Conservation (phyloP, 768 basidiomycete genomes). For the Leccinum imitatum region DNA sequence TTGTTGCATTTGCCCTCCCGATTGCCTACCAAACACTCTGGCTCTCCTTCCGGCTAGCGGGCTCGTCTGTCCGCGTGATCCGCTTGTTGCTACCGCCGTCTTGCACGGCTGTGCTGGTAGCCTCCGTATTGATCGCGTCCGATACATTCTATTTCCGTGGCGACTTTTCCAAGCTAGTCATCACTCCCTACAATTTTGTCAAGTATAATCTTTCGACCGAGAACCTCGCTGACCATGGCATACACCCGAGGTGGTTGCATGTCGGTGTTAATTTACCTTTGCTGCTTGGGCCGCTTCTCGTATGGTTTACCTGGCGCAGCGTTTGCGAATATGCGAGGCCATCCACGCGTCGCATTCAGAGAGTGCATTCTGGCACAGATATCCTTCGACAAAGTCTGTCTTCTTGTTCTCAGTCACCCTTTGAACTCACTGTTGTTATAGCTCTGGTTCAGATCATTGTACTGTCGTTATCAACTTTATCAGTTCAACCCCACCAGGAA, state of each 20-base stretch:
- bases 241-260: slow-evolving; percentile 43
- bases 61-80: slow-evolving; percentile 9
- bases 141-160: slow-evolving; percentile 38
- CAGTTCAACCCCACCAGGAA: slow-evolving; percentile 40
- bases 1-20: slow-evolving; percentile 34
- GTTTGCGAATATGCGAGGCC: slow-evolving; percentile 8
- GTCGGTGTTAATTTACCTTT: slow-evolving; percentile 40
- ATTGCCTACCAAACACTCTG: slow-evolving; percentile 29
- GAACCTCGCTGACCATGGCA: slow-evolving; percentile 39
- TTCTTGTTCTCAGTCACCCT: not conserved
- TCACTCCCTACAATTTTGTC: slow-evolving; percentile 40
- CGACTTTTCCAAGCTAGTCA: slow-evolving; percentile 16
- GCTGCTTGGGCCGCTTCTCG: slow-evolving; percentile 37
- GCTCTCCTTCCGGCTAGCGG: slow-evolving; percentile 7
- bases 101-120: slow-evolving; percentile 19
- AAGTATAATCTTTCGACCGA: slow-evolving; percentile 36
- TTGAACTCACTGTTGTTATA: slow-evolving; percentile 14
- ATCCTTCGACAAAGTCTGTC: slow-evolving; percentile 20
- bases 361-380: slow-evolving; percentile 13
- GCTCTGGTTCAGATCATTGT: slow-evolving; percentile 32
- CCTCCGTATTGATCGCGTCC: slow-evolving; percentile 20
- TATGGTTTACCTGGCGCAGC: slow-evolving; percentile 21
- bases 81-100: slow-evolving; percentile 21
- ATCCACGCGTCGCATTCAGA: not conserved
- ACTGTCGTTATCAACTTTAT: slow-evolving; percentile 31